Conservation (phyloP, 2,329 filamentous ascomycete species). For the Botrytis fragariae region DNA sequence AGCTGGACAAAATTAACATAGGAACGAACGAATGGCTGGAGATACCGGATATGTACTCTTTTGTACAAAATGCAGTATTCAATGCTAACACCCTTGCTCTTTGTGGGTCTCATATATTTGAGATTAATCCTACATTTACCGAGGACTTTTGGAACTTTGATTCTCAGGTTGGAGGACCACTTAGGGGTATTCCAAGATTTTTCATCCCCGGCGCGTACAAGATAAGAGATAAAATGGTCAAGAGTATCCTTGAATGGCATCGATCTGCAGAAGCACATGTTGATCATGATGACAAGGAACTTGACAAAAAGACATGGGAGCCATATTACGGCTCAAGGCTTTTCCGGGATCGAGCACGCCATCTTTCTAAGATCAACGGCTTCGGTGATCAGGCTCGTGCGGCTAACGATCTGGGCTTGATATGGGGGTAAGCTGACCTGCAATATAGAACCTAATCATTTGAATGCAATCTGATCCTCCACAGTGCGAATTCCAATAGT, state of each 20-base stretch:
- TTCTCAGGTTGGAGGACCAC: conserved; percentile 25
- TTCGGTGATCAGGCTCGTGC: conserved; percentile 23
- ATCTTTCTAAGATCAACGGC: conserved; percentile 18
- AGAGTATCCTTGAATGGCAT: conserved; percentile 34
- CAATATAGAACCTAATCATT: background rate
- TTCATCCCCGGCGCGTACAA: conserved; percentile 31
- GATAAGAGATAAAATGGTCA: conserved; percentile 30
- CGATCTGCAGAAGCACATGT: conserved; percentile 25
- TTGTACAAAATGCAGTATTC: conserved; percentile 33
- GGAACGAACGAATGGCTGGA: conserved; percentile 26
- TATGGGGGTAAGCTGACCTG: conserved; percentile 29
- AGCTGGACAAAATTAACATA: conserved; percentile 19
- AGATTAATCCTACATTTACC: conserved; percentile 31
- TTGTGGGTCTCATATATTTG: conserved; percentile 34
- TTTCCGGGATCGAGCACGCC: conserved; percentile 29
- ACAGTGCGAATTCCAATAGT: conserved; percentile 34
- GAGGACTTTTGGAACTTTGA: conserved; percentile 38
- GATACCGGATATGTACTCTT: conserved; percentile 32
- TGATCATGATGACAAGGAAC: conserved; percentile 24
- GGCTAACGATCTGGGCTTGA: conserved; percentile 28
- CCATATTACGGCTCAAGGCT: conserved; percentile 36
- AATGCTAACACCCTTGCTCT: conserved; percentile 32
- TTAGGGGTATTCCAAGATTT: conserved; percentile 33
- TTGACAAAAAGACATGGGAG: conserved; percentile 33
- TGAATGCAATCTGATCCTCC: background rate